Percentiles rank a stretch among this genome's conserved stretches.
Conservation (phyloP, 805 yeast species). For the Peterozyma xylosa region DNA sequence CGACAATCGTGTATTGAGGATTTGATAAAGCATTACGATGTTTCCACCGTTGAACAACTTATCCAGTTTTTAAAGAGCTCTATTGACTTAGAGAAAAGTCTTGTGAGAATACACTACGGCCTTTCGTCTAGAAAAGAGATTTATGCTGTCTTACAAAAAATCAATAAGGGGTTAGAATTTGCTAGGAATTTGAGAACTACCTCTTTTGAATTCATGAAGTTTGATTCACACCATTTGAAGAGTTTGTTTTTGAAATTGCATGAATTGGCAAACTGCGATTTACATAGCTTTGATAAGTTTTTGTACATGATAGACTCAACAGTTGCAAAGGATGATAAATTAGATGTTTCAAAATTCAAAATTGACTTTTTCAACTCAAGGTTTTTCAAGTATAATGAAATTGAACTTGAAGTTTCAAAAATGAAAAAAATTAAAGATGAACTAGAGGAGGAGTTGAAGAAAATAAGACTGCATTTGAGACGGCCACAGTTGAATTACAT, state of each 20-base stretch:
- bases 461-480: slow-evolving; percentile 35
- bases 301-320: slow-evolving; percentile 45
- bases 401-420: slow-evolving; percentile 28
- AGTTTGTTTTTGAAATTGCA: slow-evolving; percentile 14
- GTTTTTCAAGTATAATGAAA: slow-evolving; percentile 30
- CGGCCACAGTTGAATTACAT: slow-evolving; percentile 52
- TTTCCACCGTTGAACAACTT: slow-evolving; percentile 25
- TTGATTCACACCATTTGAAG: slow-evolving; percentile 15
- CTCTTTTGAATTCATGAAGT: slow-evolving; percentile 17
- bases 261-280: slow-evolving; percentile 8
- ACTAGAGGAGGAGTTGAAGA: slow-evolving; percentile 45
- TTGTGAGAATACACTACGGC: slow-evolving; percentile 54
- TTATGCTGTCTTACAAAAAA: slow-evolving; percentile 40
- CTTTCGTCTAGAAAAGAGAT: slow-evolving; percentile 54
- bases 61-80: slow-evolving; percentile 19
- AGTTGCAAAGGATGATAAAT: slow-evolving; percentile 41
- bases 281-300: slow-evolving; percentile 22
- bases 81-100: slow-evolving; percentile 53
- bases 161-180: slow-evolving; percentile 37
- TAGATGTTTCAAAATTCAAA: slow-evolving; percentile 35
- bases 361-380: slow-evolving; percentile 33
- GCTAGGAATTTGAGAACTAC: slow-evolving; percentile 21
- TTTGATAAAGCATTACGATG: slow-evolving; percentile 29
- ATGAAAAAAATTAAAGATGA: slow-evolving; percentile 36
- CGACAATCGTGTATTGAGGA: slow-evolving; percentile 57